A percentile compares a stretch with the other conserved stretches of the same genome.
Evolutionary conservation across 257 asterid species (phyloP).

Genomic region (Solanum phureja): DNA sequence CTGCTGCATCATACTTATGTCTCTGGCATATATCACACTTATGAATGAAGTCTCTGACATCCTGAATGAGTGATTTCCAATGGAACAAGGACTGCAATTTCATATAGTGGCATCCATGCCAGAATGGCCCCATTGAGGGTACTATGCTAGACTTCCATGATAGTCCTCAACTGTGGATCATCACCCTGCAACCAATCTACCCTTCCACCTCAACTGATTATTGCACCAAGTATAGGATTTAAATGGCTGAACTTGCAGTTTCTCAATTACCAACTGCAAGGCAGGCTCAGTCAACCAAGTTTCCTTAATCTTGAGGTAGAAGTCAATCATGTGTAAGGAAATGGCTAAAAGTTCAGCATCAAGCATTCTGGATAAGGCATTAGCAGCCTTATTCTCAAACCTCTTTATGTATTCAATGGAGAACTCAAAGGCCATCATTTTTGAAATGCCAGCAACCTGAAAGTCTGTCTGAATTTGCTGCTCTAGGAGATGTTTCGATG

Average conservation of each 20-base stretch:
- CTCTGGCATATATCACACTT: not conserved
- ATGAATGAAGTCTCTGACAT: not conserved
- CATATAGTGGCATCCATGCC: not conserved
- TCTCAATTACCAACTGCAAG: not conserved
- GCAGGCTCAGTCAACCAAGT: not conserved
- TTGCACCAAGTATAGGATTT: not conserved
- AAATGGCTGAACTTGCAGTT: too few species aligned
- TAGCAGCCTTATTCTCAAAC: not conserved
- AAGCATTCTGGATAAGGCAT: not conserved
- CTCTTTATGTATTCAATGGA: not conserved
- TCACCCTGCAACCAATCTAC: not conserved
- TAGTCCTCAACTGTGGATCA: not conserved
- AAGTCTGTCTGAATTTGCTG: not conserved
- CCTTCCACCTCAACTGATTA: not conserved
- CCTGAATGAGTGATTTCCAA: not conserved
- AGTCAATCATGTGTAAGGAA: not conserved
- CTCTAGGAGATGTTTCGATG: not conserved
- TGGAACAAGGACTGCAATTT: not conserved
- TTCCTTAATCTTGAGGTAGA: not conserved
- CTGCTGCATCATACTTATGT: not conserved
- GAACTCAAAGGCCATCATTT: not conserved
- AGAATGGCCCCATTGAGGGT: not conserved
- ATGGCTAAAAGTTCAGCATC: not conserved
- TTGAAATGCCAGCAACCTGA: not conserved
- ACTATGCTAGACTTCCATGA: not conserved